phyloP scores from a whole-genome alignment of 1,284 basidiomycete species.

The Cutaneotrichosporon cutaneum region DNA sequence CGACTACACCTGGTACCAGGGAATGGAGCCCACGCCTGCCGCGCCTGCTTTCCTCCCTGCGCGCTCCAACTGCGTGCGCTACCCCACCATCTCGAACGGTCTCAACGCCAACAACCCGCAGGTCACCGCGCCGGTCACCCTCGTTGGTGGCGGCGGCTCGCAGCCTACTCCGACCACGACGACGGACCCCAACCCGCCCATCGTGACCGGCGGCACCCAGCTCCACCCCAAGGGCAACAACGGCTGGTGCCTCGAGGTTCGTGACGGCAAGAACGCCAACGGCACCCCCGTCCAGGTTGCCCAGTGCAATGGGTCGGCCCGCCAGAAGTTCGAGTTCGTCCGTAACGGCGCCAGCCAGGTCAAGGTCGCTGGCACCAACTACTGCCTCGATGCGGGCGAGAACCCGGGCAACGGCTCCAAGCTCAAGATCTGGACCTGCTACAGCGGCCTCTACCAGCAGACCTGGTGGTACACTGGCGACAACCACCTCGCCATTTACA shows the following conservation, averaged over 20 bases:
- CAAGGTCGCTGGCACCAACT: constrained; percentile 11
- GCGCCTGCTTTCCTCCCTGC: constrained; percentile 43
- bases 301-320: constrained; percentile 22
- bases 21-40: constrained; percentile 40
- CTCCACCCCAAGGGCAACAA: constrained; percentile 22
- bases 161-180: background rate
- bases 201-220: constrained; percentile 8
- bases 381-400: constrained; percentile 36
- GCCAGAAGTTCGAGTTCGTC: constrained; percentile 21
- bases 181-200: background rate
- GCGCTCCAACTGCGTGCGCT: constrained; percentile 50
- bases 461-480: constrained; percentile 20
- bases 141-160: constrained; percentile 17
- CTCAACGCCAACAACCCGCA: constrained; percentile 41
- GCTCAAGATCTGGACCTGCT: constrained; percentile 34
- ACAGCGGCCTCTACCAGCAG: constrained; percentile 20
- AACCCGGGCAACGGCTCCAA: constrained; percentile 26
- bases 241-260: constrained; percentile 22
- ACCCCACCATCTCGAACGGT: constrained; percentile 47
- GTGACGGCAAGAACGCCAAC: constrained; percentile 19
- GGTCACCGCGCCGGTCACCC: constrained; percentile 35
- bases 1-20: constrained; percentile 53
- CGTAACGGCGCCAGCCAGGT: constrained; percentile 7
- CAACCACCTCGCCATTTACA: constrained; percentile 16
- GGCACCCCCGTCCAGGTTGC: constrained; percentile 26